Evolutionary conservation across 805 yeast species (phyloP), one percentile per base, ranked within the genome.

Genomic region (Pichia deserticola): DNA sequence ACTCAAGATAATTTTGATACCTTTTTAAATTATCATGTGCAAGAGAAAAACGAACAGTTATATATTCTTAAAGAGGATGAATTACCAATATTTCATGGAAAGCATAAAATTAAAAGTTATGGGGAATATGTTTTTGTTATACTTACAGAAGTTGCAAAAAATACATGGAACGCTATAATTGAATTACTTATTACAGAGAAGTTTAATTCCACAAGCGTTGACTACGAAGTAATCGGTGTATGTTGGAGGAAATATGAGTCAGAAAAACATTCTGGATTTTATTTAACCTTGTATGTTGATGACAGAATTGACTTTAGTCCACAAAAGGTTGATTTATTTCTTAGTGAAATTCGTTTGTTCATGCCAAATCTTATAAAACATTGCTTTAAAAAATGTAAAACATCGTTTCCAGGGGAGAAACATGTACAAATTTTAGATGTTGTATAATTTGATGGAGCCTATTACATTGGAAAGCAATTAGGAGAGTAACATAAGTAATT

Each of bases 51-150:
- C 8, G 33, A 46, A 13, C 42, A 33, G 7, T n/a, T 53, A 4
- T 47, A 34, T 32, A 29, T 53, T 8, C 42, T 51, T 13, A 50
- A 44, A 15, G 42, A 45, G n/a, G 47, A 36, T 5, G 40, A 44
- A 32, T 20, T 34, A 9, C 52, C 53, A n/a, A 9, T 39, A 12
- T 36, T 45, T 42, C 46, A 49, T 15, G 38, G 46, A 2, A 50
- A 42, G 13, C 36, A 38, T 12, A 45, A 29, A 35, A 15, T 25
- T 5, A 50, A 40, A 40, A 7, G 7, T 6, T 34, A 29, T 35
- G 47, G 50, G 3, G 47, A 50, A 36, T 50, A 50, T 30, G 48
- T 50, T 20, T 49, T 15, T 38, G 33, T 40, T 15, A 45, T 49
- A 10, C 49, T 49, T 8, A 6, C 6, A 11, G 32, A 6, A 4